Conservation (phyloP, 768 basidiomycete species). For the Trametes cinnabarina region DNA sequence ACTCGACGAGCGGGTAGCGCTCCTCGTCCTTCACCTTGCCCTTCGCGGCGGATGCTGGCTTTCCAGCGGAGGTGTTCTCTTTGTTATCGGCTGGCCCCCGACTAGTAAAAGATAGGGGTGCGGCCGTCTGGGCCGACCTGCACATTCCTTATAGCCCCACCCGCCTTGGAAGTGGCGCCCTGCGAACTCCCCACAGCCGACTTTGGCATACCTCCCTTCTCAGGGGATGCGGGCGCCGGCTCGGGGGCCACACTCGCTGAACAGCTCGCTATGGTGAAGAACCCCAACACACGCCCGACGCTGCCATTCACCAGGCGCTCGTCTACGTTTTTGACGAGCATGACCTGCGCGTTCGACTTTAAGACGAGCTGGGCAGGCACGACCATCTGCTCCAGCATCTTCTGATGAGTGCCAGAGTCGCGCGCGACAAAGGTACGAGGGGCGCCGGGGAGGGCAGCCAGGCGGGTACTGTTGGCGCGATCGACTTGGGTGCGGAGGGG, state of each 20-base stretch:
- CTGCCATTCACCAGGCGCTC: conserved; percentile 67
- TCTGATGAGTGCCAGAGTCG: conserved; percentile 50
- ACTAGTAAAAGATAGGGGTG: conserved; percentile 26
- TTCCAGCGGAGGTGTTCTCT: conserved; percentile 31
- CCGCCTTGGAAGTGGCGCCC: conserved; percentile 25
- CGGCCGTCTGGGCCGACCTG: conserved; percentile 31
- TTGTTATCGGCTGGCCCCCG: conserved; percentile 25
- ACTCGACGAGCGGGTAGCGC: conserved; percentile 46
- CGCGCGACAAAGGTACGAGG: conserved; percentile 45
- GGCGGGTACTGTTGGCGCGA: conserved; percentile 54
- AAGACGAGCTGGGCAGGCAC: conserved; percentile 54
- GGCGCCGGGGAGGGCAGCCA: conserved; percentile 45
- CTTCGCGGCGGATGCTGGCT: conserved; percentile 24
- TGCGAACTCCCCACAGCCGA: conserved; percentile 9
- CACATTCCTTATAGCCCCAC: conserved; percentile 37
- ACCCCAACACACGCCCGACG: conserved; percentile 60
- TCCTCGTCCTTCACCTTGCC: conserved; percentile 38
- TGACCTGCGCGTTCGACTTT: conserved; percentile 61
- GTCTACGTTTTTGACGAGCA: conserved; percentile 70
- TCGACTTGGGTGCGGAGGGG: conserved; percentile 71
- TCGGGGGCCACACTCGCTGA: conserved; percentile 8
- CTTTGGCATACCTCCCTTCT: conserved; percentile 14
- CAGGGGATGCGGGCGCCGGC: background rate
- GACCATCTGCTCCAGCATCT: conserved; percentile 60
- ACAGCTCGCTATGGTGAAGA: conserved; percentile 33